Conservation (phyloP, 768 basidiomycete genomes). For the Trametes coccinea region DNA sequence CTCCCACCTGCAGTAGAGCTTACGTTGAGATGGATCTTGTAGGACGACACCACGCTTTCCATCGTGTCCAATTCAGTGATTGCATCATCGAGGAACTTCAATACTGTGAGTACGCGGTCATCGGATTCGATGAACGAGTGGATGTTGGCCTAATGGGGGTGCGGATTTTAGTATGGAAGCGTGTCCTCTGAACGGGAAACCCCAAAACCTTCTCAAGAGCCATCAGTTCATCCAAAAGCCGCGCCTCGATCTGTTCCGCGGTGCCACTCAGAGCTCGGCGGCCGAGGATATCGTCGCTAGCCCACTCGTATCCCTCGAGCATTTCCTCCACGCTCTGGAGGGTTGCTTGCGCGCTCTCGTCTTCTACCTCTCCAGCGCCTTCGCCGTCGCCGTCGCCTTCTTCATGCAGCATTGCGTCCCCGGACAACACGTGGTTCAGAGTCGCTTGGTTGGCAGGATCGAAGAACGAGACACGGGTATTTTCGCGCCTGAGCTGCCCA, state of each 20-base stretch:
- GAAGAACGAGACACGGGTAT: conserved; percentile 78
- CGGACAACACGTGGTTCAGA: conserved; percentile 67
- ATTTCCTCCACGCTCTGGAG: conserved; percentile 96
- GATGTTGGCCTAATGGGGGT: conserved; percentile 74
- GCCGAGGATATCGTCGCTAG: conserved; percentile 73
- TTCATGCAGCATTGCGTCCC: conserved; percentile 34
- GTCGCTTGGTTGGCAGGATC: conserved; percentile 76
- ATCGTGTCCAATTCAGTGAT: conserved; percentile 86
- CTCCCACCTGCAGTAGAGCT: conserved; percentile 29
- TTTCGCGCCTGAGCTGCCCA: conserved; percentile 52
- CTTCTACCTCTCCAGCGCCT: conserved; percentile 33
- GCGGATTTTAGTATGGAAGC: background rate
- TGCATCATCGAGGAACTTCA: conserved; percentile 89
- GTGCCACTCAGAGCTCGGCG: conserved; percentile 67
- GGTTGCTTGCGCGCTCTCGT: conserved; percentile 76
- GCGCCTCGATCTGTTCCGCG: conserved; percentile 89
- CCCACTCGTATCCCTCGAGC: conserved; percentile 99
- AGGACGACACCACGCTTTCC: conserved; percentile 86
- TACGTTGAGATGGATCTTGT: conserved; percentile 96
- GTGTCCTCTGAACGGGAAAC: background rate
- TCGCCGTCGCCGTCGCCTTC: conserved; percentile 49
- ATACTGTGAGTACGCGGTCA: conserved; percentile 81
- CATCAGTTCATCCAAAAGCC: conserved; percentile 84
- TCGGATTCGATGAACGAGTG: conserved; percentile 97
- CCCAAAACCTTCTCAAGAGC: conserved; percentile 84